These are phyloP conservation scores for Linum lewisii DNA, from an alignment of 345 rosid genomes.

Conservation along the genomic window DNA sequence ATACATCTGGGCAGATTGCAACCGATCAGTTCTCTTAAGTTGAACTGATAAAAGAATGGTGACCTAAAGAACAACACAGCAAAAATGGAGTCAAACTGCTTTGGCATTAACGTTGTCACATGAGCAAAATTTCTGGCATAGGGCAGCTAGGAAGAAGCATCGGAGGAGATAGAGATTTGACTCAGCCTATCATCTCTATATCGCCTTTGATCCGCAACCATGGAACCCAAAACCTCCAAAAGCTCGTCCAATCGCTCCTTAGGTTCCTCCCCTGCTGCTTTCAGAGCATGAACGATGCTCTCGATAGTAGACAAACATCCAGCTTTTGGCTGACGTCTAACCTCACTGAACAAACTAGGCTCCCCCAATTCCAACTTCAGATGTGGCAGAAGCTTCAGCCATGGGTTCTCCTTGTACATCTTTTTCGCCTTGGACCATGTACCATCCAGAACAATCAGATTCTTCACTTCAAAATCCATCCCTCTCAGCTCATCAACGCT, in stretches of 20 bases:
- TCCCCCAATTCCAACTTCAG: slow-evolving; percentile 51
- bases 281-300: slow-evolving; percentile 61
- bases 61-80: too few relatives aligned
- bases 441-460: slow-evolving; percentile 77
- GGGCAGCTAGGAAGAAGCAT: too few relatives aligned
- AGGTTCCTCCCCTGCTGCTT: slow-evolving; percentile 40
- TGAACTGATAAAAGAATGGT: too few relatives aligned
- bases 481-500: slow-evolving; percentile 35
- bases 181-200: slow-evolving; percentile 46
- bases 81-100: too few relatives aligned
- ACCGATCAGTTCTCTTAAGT: too few relatives aligned
- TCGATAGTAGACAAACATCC: slow-evolving; percentile 76
- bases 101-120: too few relatives aligned
- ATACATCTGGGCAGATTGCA: too few relatives aligned
- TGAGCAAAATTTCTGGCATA: too few relatives aligned
- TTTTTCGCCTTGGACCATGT: slow-evolving; percentile 82
- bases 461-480: slow-evolving; percentile 36
- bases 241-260: slow-evolving; percentile 42
- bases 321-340: slow-evolving; percentile 61
- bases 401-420: slow-evolving; percentile 71
- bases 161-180: too few relatives aligned
- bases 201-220: slow-evolving; percentile 72
- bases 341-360: slow-evolving; percentile 59
- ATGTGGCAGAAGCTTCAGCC: slow-evolving; percentile 78
- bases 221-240: slow-evolving; percentile 64